These are phyloP conservation scores for Alternaria gaisen DNA, from an alignment of 2,329 filamentous ascomycete species.

Conservation along the genomic window DNA sequence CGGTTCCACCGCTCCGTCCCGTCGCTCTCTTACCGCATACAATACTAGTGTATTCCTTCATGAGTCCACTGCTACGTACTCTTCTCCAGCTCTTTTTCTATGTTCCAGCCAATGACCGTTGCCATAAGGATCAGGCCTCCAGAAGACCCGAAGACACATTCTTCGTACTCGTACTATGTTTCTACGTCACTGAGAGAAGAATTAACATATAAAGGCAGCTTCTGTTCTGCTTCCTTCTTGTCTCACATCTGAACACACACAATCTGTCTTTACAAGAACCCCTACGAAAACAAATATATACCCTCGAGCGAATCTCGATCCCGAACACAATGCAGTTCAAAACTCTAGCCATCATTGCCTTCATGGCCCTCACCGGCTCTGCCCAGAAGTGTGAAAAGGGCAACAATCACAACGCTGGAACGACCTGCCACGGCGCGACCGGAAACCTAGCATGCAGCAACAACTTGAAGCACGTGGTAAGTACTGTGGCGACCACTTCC, in stretches of 20 bases:
- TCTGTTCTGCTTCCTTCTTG: not conserved
- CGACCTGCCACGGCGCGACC: not conserved
- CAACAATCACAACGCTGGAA: not conserved
- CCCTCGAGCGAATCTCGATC: not conserved
- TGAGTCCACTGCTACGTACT: not conserved
- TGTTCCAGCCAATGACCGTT: too few relatives aligned
- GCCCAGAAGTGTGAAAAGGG: not conserved
- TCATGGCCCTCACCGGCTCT: not conserved
- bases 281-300: not conserved
- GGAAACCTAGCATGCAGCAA: not conserved
- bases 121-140: too few relatives aligned
- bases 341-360: not conserved
- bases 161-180: not conserved
- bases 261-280: not conserved
- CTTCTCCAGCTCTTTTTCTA: too few relatives aligned
- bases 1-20: not conserved
- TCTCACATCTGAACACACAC: not conserved
- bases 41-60: not conserved
- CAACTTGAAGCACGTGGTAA: not conserved
- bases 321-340: not conserved
- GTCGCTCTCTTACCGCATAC: not conserved
- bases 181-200: not conserved
- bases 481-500: not conserved
- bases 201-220: not conserved
- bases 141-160: too few relatives aligned